A percentile compares a stretch with the other conserved stretches of the same genome.
phyloP scores from a whole-genome alignment of 192 early-diverging fungal genomes.

The Coemansia sp. region DNA sequence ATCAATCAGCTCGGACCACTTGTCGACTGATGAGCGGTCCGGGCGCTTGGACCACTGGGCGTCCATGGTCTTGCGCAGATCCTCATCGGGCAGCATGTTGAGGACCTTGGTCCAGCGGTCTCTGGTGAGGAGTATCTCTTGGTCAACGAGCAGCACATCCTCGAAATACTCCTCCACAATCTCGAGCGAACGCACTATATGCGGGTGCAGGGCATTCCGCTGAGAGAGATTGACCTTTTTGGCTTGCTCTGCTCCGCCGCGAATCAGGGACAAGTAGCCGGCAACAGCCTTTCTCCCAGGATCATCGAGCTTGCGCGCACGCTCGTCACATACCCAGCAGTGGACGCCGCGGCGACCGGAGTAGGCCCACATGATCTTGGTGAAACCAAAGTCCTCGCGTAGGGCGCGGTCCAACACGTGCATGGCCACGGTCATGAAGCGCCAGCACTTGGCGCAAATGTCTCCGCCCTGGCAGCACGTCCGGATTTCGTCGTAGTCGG shows the following conservation, averaged over 20 bases:
- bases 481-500: constrained; percentile 96
- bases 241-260: constrained; percentile 72
- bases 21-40: constrained; percentile 36
- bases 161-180: constrained; percentile 74
- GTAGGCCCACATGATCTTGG: constrained; percentile 92
- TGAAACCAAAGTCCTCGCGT: constrained; percentile 92
- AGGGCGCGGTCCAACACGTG: constrained; percentile 79
- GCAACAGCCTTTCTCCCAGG: constrained; percentile 81
- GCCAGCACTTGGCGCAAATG: constrained; percentile 91
- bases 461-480: constrained; percentile 90
- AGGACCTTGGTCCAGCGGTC: constrained; percentile 77
- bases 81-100: constrained; percentile 73
- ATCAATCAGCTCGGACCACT: constrained; percentile 52
- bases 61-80: constrained; percentile 38
- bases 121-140: constrained; percentile 65
- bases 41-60: constrained; percentile 41
- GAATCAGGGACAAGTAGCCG: constrained; percentile 74
- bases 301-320: constrained; percentile 74
- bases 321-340: constrained; percentile 95
- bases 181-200: constrained; percentile 54
- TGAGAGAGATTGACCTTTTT: constrained; percentile 71
- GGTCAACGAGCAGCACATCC: constrained; percentile 66
- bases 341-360: constrained; percentile 96
- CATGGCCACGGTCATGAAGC: constrained; percentile 90
- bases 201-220: constrained; percentile 62